A percentile compares a stretch with the other conserved stretches of the same genome.
Evolutionary conservation across 1,139 yeast species (phyloP).

Genomic region (Lipomyces yarrowii): DNA sequence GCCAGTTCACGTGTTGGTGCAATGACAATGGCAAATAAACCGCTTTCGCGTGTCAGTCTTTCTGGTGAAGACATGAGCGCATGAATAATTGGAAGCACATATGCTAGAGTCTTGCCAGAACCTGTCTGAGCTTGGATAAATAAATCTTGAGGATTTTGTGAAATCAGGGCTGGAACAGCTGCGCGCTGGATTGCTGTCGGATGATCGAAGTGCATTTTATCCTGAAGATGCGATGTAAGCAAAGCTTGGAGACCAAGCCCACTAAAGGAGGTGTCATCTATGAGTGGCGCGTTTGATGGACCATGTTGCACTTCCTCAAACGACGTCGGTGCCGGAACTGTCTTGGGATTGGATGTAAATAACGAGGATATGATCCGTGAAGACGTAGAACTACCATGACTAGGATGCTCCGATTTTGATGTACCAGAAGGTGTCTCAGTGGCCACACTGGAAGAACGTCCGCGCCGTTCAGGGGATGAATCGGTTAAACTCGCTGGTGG

Average conservation of each 20-base stretch:
- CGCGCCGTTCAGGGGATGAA: neutral
- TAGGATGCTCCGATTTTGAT: neutral
- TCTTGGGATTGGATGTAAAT: slow-evolving; percentile 65
- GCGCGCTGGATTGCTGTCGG: slow-evolving; percentile 89
- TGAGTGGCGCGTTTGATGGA: slow-evolving; percentile 86
- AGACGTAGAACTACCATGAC: neutral
- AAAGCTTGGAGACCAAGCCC: slow-evolving; percentile 68
- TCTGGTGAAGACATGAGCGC: slow-evolving; percentile 60
- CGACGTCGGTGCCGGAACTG: slow-evolving; percentile 33
- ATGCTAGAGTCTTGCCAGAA: slow-evolving; percentile 93
- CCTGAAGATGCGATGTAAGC: slow-evolving; percentile 58
- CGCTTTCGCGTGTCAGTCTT: slow-evolving; percentile 65
- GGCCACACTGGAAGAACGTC: neutral
- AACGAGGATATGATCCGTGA: slow-evolving; percentile 68
- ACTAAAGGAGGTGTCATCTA: slow-evolving; percentile 65
- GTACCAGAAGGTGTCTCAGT: neutral
- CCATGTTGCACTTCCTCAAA: slow-evolving; percentile 43
- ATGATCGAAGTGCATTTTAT: slow-evolving; percentile 58
- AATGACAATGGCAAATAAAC: slow-evolving; percentile 82
- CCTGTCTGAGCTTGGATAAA: slow-evolving; percentile 96
- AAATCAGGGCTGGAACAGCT: slow-evolving; percentile 70
- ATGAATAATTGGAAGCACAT: slow-evolving; percentile 78
- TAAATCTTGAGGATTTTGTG: slow-evolving; percentile 45
- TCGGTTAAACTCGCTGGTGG: neutral
- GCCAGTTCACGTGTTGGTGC: slow-evolving; percentile 96